Evolutionary conservation across 225 moss, liverwort and hornwort species (phyloP), one percentile per base, ranked within the genome.

Genomic region (Asterella californica): DNA sequence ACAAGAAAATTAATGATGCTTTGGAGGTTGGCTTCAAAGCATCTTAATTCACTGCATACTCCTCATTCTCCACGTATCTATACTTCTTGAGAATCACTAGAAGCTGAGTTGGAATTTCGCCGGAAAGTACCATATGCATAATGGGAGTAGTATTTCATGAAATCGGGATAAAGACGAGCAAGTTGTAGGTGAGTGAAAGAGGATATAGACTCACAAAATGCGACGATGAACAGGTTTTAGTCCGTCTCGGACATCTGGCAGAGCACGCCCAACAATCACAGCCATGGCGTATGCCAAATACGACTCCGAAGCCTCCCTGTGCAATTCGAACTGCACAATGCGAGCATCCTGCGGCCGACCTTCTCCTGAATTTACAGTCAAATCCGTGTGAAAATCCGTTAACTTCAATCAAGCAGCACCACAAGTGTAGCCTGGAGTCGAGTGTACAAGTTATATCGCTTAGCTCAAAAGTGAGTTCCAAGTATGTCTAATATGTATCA

Each of bases 151-250:
- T 57, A 21, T 57, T 2, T 1, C 15, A 67, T 21, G 36, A 18
- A 18, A 67, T 36, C 34, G 18, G 36, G 36, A 17, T 15, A 18
- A 15, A 67, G 67, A 2, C 34, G 36, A 3, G 36, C 4, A 67
- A 52, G 52, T 12, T 52, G 52, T 52, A 52, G 14, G 52, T 6
- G 27, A 10, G n/a, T 25, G 61, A 6, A 1, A n/a, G n/a, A 61
- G 61, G 22, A 12, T 2, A 15, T 67, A 66, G 22, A 91, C 95
- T 93, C 79, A 95, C 93, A 99, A 77, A 82, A 99, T 99, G 76
- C 97, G 91, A 66, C 97, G 90, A 82, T 99, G 97, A 72, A 99
- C 97, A 78, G 97, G 97, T 79, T 99, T 99, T 32, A 99, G 87
- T 37, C 97, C 97, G 81, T 99, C 97, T 49, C 94, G 91, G 81